phyloP scores from a whole-genome alignment of 257 asterid genomes.

The Galeopsis tetrahit region DNA sequence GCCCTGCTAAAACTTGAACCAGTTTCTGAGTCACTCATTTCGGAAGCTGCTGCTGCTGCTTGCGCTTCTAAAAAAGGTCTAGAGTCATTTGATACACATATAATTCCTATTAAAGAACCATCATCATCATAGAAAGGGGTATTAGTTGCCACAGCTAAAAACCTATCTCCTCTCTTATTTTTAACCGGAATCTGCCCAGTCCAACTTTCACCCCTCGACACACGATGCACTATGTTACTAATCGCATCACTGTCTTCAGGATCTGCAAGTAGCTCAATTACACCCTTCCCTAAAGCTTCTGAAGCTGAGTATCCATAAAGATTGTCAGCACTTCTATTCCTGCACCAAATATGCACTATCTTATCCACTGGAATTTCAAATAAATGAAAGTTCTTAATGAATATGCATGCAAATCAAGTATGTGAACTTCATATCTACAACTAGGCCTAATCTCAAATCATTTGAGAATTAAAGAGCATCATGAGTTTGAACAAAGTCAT shows the following conservation, averaged over 20 bases:
- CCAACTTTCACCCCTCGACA: conserved; percentile 78
- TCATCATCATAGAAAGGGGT: conserved; percentile 88
- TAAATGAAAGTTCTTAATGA: conserved; percentile 5
- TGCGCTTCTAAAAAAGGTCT: conserved; percentile 61
- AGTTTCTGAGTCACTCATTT: conserved; percentile 37
- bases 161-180: conserved; percentile 71
- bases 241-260: conserved; percentile 55
- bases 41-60: conserved; percentile 36
- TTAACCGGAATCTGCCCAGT: conserved; percentile 86
- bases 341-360: conserved; percentile 35
- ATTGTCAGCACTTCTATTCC: conserved; percentile 85
- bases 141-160: conserved; percentile 63
- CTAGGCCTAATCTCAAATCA: neutral
- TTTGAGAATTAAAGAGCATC: conserved; percentile 23
- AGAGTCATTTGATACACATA: conserved; percentile 77
- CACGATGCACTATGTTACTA: conserved; percentile 56
- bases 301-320: conserved; percentile 75
- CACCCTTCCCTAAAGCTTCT: conserved; percentile 79
- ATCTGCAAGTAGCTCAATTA: conserved; percentile 65
- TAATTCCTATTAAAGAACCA: conserved; percentile 70
- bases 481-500: neutral
- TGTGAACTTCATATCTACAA: conserved; percentile 14
- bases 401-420: conserved; percentile 3
- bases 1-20: conserved; percentile 54
- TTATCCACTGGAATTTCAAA: neutral